phyloP scores from a whole-genome alignment of 75 land plant species.

The Selaginella moellendorffii region DNA sequence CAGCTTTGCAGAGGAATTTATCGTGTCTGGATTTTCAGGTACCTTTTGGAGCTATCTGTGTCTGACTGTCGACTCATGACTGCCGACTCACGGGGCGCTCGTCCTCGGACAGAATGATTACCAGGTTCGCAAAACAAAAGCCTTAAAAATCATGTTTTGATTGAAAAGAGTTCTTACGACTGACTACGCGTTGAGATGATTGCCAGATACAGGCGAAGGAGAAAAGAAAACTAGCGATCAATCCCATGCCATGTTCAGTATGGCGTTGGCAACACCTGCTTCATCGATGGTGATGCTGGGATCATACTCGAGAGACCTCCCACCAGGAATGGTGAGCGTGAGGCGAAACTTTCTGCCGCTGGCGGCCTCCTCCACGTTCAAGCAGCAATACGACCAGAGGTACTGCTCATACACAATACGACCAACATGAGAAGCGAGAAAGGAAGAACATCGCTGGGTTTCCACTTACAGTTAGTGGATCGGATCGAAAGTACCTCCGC shows the following conservation, averaged over 20 bases:
- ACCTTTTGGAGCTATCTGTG: too few relatives aligned
- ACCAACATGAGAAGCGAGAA: background rate
- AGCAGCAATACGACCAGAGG: conserved; percentile 82
- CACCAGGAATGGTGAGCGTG: conserved; percentile 69
- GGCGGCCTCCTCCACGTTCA: conserved; percentile 46
- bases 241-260: conserved; percentile 61
- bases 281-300: conserved; percentile 40
- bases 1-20: too few relatives aligned
- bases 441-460: conserved; percentile 4
- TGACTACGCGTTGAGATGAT: too few relatives aligned
- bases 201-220: too few relatives aligned
- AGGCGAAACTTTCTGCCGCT: conserved; percentile 45
- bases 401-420: conserved; percentile 30
- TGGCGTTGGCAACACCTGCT: conserved; percentile 57
- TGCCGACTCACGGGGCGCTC: too few relatives aligned
- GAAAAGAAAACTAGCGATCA: conserved; percentile 17
- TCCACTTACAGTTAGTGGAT: conserved; percentile 51
- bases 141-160: too few relatives aligned
- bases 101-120: too few relatives aligned
- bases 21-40: too few relatives aligned
- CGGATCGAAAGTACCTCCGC: conserved; percentile 56
- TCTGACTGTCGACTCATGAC: too few relatives aligned
- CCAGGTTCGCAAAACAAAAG: too few relatives aligned
- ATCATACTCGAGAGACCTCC: conserved; percentile 42
- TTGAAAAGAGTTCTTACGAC: too few relatives aligned